Conservation (phyloP, 2,329 filamentous ascomycete genomes). For the Fusarium haematococcum region DNA sequence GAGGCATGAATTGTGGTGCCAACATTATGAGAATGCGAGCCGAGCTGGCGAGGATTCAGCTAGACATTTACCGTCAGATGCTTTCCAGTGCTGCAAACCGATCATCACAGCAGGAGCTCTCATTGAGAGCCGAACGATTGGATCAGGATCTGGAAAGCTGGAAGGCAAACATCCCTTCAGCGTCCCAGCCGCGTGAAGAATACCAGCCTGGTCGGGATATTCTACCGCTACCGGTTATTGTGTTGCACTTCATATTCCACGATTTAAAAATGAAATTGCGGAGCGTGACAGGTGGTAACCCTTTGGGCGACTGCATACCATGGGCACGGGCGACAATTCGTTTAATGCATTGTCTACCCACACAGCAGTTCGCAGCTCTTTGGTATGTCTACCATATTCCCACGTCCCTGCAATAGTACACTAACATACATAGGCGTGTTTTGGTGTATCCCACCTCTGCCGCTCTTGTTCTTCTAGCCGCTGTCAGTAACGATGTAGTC, state of each 20-base stretch:
- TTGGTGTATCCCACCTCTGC: background rate
- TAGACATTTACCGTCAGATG: background rate
- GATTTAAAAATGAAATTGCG: background rate
- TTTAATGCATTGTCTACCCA: background rate
- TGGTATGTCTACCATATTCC: background rate
- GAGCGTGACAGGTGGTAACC: no score
- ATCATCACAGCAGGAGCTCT: background rate
- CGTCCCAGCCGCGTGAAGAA: background rate
- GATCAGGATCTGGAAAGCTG: background rate
- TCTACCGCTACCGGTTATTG: background rate
- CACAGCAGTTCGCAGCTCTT: background rate
- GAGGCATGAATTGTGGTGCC: background rate
- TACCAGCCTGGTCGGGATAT: background rate
- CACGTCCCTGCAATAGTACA: rapidly evolving
- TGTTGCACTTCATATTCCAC: background rate
- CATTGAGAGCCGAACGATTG: background rate
- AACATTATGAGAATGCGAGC: background rate
- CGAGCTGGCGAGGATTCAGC: background rate
- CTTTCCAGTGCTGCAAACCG: background rate
- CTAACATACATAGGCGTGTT: background rate
- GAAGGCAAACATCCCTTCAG: background rate
- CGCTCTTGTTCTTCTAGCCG: background rate
- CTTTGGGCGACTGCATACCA: background rate
- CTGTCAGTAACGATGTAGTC: background rate
- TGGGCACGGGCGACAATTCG: background rate